Percentiles rank a stretch among this genome's conserved stretches.
Evolutionary conservation across 352 stramenopile species (phyloP).

Genomic region (Phytophthora cryptogea): DNA sequence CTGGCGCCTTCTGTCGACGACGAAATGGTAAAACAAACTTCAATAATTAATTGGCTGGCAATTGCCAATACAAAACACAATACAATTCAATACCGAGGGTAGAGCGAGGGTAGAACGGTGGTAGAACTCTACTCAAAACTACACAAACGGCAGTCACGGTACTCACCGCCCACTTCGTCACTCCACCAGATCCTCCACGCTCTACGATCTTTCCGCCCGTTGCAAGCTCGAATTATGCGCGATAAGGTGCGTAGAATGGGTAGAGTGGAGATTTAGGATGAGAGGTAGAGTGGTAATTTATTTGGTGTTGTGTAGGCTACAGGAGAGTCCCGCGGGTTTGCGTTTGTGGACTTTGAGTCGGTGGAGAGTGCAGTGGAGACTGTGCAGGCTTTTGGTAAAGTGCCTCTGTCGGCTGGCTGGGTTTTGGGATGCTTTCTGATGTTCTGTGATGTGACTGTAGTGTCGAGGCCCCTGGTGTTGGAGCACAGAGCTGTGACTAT

Average conservation of each 20-base stretch:
- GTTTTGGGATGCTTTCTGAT: slow-evolving; percentile 1
- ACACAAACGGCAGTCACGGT: not conserved
- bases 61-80: slow-evolving; percentile 6
- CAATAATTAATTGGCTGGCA: too few relatives aligned
- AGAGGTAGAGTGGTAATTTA: not conserved
- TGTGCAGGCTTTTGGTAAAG: slow-evolving; percentile 62
- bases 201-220: slow-evolving; percentile 56
- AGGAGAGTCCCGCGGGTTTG: slow-evolving; percentile 73
- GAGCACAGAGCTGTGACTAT: slow-evolving; percentile 48
- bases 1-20: slow-evolving; percentile 57
- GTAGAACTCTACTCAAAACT: slow-evolving; percentile 11
- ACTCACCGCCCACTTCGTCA: slow-evolving; percentile 32
- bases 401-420: not conserved
- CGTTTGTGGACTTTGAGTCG: slow-evolving; percentile 75
- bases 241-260: slow-evolving; percentile 52
- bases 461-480: slow-evolving; percentile 55
- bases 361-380: slow-evolving; percentile 58
- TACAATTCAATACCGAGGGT: not conserved
- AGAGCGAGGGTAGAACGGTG: slow-evolving; percentile 3
- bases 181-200: slow-evolving; percentile 57
- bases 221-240: slow-evolving; percentile 56
- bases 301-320: slow-evolving; percentile 36
- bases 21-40: slow-evolving; percentile 61
- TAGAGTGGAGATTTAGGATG: not conserved
- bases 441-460: slow-evolving; percentile 27